These are phyloP conservation scores for Ophiostoma tasmaniense DNA, from an alignment of 2,329 filamentous ascomycete genomes.

Conservation along the genomic window DNA sequence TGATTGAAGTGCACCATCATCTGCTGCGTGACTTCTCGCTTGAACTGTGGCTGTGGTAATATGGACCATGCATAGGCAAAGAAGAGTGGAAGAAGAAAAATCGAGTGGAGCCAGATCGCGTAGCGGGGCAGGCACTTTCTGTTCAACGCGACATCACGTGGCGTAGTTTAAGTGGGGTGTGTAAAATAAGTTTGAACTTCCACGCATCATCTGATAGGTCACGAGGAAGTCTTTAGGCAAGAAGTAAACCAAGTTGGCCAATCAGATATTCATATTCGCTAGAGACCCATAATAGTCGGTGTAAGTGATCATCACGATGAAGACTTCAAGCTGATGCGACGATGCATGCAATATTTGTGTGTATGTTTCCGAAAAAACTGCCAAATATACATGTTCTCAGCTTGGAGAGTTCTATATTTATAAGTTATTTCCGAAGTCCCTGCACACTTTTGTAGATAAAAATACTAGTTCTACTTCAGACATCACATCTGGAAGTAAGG, in stretches of 20 bases:
- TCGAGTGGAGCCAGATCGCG: constrained; percentile 6
- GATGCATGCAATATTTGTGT: neutral
- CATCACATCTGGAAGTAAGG: too few species aligned
- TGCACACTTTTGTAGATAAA: too few species aligned
- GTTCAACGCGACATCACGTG: constrained; percentile 17
- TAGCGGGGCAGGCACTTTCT: constrained; percentile 1
- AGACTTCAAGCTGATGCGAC: neutral
- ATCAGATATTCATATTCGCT: neutral
- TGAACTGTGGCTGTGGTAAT: neutral
- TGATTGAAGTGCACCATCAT: too few species aligned
- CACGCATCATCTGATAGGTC: neutral
- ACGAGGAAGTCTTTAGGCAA: too few species aligned
- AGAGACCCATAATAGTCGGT: neutral
- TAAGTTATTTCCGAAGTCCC: too few species aligned
- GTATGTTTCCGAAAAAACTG: too few species aligned
- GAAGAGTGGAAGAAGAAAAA: neutral
- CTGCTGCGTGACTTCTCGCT: too few species aligned
- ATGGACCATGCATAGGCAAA: neutral
- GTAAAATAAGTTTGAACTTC: too few species aligned
- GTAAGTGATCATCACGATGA: neutral
- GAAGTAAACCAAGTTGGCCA: neutral
- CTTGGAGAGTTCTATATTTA: too few species aligned
- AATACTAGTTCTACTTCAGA: too few species aligned
- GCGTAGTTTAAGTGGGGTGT: too few species aligned
- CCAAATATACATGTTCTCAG: too few species aligned